phyloP scores from a whole-genome alignment of 2,329 filamentous ascomycete species.

The Pestalotiopsis sp. region DNA sequence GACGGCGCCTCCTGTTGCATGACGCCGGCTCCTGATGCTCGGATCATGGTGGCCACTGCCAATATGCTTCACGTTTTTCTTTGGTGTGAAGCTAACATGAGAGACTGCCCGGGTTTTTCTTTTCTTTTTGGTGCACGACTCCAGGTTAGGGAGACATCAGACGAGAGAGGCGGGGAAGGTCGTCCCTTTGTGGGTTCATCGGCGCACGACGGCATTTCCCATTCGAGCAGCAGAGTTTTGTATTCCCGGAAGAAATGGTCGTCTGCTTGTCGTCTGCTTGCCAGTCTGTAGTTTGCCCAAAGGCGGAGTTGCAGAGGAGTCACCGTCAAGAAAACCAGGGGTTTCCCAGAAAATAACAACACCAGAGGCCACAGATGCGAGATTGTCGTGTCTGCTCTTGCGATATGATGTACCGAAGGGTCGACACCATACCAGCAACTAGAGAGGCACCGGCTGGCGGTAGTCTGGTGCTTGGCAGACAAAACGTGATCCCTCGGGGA shows the following conservation, averaged over 20 bases:
- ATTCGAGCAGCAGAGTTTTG: background rate
- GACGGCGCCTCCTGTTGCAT: background rate
- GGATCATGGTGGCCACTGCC: background rate
- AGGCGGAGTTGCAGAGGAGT: no score
- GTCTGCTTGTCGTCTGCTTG: background rate
- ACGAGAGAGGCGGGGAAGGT: background rate
- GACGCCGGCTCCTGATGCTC: constrained; percentile 1
- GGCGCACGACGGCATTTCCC: background rate
- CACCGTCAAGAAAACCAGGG: no score
- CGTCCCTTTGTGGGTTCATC: background rate
- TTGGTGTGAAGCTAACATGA: background rate
- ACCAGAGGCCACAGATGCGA: background rate
- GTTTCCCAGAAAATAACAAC: background rate
- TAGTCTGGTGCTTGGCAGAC: background rate
- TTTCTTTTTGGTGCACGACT: background rate
- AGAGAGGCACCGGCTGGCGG: background rate
- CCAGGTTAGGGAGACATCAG: background rate
- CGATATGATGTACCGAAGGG: background rate
- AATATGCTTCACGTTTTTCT: background rate
- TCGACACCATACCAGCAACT: background rate
- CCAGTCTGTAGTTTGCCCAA: no score
- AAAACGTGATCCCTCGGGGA: background rate
- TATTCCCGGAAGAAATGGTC: background rate
- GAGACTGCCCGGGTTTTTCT: background rate
- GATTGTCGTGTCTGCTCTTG: background rate